phyloP scores from a whole-genome alignment of 2,329 filamentous ascomycete species.

The Colletotrichum spinosum region DNA sequence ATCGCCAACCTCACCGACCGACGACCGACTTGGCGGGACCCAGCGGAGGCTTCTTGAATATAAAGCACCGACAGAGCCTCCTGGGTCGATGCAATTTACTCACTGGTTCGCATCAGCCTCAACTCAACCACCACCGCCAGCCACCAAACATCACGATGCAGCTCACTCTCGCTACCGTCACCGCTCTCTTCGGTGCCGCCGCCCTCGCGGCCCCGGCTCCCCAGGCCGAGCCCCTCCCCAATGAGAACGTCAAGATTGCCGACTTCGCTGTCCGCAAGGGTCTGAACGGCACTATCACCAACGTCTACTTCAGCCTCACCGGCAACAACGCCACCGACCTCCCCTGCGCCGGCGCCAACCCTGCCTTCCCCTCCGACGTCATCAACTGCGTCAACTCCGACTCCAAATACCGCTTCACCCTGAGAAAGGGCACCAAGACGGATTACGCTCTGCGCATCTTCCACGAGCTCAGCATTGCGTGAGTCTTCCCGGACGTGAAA shows the following conservation, averaged over 20 bases:
- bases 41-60: neutral
- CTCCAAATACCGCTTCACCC: slow-evolving; percentile 45
- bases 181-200: slow-evolving; percentile 38
- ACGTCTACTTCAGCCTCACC: slow-evolving; percentile 40
- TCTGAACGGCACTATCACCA: slow-evolving; percentile 29
- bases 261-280: slow-evolving; percentile 42
- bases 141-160: slow-evolving; percentile 39
- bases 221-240: slow-evolving; percentile 6
- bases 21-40: slow-evolving; percentile 20
- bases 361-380: slow-evolving; percentile 39
- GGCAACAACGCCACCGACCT: slow-evolving; percentile 38
- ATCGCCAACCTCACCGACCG: slow-evolving; percentile 15
- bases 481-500: slow-evolving; percentile 26
- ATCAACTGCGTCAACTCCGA: slow-evolving; percentile 43
- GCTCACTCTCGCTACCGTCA: slow-evolving; percentile 38
- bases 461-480: slow-evolving; percentile 41
- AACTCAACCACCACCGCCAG: no score
- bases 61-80: neutral
- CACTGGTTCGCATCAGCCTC: neutral
- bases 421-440: slow-evolving; percentile 35
- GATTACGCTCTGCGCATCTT: slow-evolving; percentile 41
- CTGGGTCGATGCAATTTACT: neutral
- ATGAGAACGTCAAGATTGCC: slow-evolving; percentile 43
- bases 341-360: slow-evolving; percentile 33
- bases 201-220: slow-evolving; percentile 38